Percentiles rank a stretch among this genome's conserved stretches.
These are phyloP conservation scores for Aegilops umbellulata DNA, from an alignment of 176 grass and related monocot species.

Conservation along the genomic window DNA sequence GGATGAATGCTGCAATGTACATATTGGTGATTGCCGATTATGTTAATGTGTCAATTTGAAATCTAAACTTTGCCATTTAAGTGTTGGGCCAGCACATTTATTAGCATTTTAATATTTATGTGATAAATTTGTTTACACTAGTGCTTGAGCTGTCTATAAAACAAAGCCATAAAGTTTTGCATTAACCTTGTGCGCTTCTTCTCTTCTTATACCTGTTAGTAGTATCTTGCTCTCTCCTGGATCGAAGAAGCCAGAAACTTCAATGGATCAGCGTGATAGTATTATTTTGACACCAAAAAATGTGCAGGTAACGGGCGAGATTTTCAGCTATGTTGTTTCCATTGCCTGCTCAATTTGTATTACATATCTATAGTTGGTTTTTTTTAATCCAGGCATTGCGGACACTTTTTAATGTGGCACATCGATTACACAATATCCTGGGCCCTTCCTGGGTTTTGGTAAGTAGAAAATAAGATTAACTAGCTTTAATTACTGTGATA, in stretches of 20 bases:
- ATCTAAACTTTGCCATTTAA: neutral
- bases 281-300: conserved; percentile 97
- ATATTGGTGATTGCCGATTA: conserved; percentile 6
- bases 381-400: conserved; percentile 68
- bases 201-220: conserved; percentile 40
- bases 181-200: neutral
- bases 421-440: conserved; percentile 95
- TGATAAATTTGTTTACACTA: neutral
- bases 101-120: neutral
- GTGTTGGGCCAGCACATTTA: neutral
- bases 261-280: conserved; percentile 74
- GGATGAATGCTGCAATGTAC: neutral
- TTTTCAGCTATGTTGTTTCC: conserved; percentile 13
- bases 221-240: conserved; percentile 73
- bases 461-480: conserved; percentile 39
- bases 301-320: conserved; percentile 59
- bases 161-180: conserved; percentile 3
- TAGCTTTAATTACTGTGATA: conserved; percentile 21
- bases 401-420: conserved; percentile 97
- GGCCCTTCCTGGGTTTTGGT: conserved; percentile 98
- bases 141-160: conserved; percentile 25
- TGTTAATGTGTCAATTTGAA: neutral
- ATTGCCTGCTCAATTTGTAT: conserved; percentile 10
- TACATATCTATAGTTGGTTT: conserved; percentile 22
- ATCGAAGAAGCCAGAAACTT: conserved; percentile 73